Conservation (phyloP, 257 asterid species). For the Penstemon barbatus region DNA sequence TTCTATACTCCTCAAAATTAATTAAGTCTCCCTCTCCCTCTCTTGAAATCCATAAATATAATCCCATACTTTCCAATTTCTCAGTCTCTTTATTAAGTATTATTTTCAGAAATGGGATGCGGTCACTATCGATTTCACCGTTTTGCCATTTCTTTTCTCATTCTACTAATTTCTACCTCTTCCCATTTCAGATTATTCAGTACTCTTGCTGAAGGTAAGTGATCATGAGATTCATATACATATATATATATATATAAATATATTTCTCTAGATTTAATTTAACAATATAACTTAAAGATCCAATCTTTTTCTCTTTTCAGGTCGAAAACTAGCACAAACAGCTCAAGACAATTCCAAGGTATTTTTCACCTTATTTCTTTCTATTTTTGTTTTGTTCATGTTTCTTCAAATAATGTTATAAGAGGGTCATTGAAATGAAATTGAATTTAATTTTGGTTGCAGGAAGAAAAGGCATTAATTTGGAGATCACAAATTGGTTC, state of each 20-base stretch:
- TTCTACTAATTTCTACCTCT: conserved; percentile 38
- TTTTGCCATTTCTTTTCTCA: conserved; percentile 34
- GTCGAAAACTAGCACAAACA: conserved; percentile 31
- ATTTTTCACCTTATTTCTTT: background rate
- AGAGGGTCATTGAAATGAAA: too few species aligned
- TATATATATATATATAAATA: background rate
- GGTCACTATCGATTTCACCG: conserved; percentile 25
- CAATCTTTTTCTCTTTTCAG: conserved; percentile 31
- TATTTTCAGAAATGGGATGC: conserved; percentile 38
- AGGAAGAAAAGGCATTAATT: conserved; percentile 19
- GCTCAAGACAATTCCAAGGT: conserved; percentile 37
- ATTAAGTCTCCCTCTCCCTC: too few species aligned
- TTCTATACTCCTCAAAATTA: too few species aligned
- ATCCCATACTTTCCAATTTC: background rate
- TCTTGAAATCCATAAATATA: too few species aligned
- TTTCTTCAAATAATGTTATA: background rate
- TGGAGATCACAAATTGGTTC: conserved; percentile 50
- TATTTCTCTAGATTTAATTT: background rate
- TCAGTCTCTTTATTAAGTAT: background rate
- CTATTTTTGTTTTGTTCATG: background rate
- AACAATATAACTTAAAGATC: background rate
- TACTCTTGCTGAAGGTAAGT: conserved; percentile 44
- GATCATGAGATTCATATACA: background rate
- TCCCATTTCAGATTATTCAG: conserved; percentile 30
- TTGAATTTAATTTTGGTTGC: background rate